Conservation (phyloP, 1,284 basidiomycete species). For the Inonotus obliquus region DNA sequence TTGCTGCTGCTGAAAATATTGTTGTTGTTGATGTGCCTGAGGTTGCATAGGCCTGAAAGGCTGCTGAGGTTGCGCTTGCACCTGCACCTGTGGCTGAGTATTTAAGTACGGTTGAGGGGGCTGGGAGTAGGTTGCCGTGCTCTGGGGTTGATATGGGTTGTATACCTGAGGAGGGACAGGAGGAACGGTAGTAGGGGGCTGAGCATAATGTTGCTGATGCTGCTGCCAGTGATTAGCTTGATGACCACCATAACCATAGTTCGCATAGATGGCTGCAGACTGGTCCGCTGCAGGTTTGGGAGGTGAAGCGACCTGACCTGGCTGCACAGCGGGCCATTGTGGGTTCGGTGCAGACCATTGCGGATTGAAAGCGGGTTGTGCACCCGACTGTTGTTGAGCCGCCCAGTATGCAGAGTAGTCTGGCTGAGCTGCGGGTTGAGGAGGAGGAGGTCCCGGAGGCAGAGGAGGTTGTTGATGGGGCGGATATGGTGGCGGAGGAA, state of each 20-base stretch:
- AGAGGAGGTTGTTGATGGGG: constrained; percentile 63
- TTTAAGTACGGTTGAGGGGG: constrained; percentile 42
- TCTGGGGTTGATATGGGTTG: constrained; percentile 72
- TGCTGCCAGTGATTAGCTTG: constrained; percentile 54
- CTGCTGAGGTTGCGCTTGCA: constrained; percentile 27
- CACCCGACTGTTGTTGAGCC: constrained; percentile 43
- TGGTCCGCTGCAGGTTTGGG: constrained; percentile 52
- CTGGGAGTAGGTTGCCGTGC: constrained; percentile 51
- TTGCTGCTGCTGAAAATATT: constrained; percentile 38
- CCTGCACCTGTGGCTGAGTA: constrained; percentile 44
- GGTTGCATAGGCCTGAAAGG: constrained; percentile 27
- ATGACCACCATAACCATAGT: constrained; percentile 76
- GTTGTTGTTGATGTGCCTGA: constrained; percentile 46
- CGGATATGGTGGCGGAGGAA: constrained; percentile 61
- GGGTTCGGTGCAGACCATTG: constrained; percentile 42
- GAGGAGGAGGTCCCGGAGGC: constrained; percentile 72
- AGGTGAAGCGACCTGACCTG: constrained; percentile 38
- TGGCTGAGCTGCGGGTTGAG: constrained; percentile 51
- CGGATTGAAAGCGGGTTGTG: constrained; percentile 39
- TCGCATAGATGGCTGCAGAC: constrained; percentile 76
- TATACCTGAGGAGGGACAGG: constrained; percentile 58
- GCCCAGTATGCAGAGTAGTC: constrained; percentile 78
- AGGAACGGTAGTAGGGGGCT: constrained; percentile 45
- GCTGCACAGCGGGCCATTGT: constrained; percentile 60
- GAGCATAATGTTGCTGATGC: constrained; percentile 44